Evolutionary conservation across 108 stramenopile species (phyloP).

Genomic region (Cyclostephanos invisitatus): DNA sequence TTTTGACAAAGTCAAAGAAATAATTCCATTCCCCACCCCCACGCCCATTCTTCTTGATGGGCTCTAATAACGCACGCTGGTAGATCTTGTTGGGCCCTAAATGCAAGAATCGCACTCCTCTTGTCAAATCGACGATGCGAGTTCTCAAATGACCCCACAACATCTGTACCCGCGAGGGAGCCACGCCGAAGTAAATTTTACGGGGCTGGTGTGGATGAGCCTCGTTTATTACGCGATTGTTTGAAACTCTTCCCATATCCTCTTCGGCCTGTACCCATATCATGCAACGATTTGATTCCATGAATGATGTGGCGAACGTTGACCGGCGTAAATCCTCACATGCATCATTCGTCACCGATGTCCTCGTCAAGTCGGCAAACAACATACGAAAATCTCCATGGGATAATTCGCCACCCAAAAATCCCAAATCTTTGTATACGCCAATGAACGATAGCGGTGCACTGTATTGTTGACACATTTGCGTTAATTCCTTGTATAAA

Average conservation of each 20-base stretch:
- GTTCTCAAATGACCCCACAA: constrained; percentile 61
- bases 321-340: constrained; percentile 63
- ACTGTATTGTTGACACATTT: constrained; percentile 52
- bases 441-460: constrained; percentile 58
- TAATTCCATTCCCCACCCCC: constrained; percentile 22
- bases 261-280: constrained; percentile 82
- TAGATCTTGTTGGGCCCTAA: constrained; percentile 76
- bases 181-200: constrained; percentile 75
- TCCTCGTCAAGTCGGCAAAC: constrained; percentile 38
- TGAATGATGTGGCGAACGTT: constrained; percentile 73
- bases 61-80: constrained; percentile 57
- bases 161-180: constrained; percentile 55
- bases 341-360: constrained; percentile 31
- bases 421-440: constrained; percentile 63
- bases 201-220: constrained; percentile 54
- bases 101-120: constrained; percentile 74
- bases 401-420: constrained; percentile 69
- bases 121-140: constrained; percentile 59
- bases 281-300: constrained; percentile 64
- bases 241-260: constrained; percentile 77
- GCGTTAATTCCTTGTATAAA: constrained; percentile 44
- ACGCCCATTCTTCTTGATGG: constrained; percentile 34
- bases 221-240: constrained; percentile 51
- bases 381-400: constrained; percentile 60
- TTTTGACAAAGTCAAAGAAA: constrained; percentile 77